Evolutionary conservation across 2,329 filamentous ascomycete genomes (phyloP).

Genomic region (Metarhizium robertsii): DNA sequence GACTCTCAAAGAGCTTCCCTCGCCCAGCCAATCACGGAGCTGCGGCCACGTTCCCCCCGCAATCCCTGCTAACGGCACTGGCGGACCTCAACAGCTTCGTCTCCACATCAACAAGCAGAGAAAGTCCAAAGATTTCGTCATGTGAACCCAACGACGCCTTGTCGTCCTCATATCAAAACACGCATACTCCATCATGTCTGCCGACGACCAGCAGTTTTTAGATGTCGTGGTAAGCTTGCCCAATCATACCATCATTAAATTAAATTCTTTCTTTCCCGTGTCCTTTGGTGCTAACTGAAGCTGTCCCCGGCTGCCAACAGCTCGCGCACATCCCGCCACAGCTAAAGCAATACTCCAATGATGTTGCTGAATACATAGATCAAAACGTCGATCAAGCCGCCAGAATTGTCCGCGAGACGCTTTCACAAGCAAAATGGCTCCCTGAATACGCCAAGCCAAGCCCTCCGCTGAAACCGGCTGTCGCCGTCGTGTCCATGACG

Average conservation of each 20-base stretch:
- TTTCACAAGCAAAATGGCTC: conserved; percentile 62
- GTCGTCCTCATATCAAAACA: neutral
- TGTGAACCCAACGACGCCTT: conserved; percentile 2
- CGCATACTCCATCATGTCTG: conserved; percentile 51
- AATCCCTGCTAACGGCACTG: neutral
- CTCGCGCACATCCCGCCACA: conserved; percentile 49
- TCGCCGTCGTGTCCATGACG: conserved; percentile 23
- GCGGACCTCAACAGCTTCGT: neutral
- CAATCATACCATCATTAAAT: neutral
- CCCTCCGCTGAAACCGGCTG: conserved; percentile 33
- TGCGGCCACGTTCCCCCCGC: neutral
- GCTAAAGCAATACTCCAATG: conserved; percentile 58
- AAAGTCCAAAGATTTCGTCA: conserved; percentile 4
- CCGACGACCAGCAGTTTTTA: conserved; percentile 69
- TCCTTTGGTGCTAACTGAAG: conserved; percentile 1
- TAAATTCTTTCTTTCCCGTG: neutral
- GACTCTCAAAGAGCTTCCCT: too few species aligned
- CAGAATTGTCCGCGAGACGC: conserved; percentile 56
- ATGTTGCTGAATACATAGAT: conserved; percentile 74
- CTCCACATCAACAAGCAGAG: conserved; percentile 4
- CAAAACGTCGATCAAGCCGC: conserved; percentile 71
- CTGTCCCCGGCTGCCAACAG: conserved; percentile 20
- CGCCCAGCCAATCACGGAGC: conserved; percentile 7
- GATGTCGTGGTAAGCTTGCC: conserved; percentile 52
- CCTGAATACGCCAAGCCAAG: conserved; percentile 56